Evolutionary conservation across 306 rosid genomes (phyloP).

Genomic region (Notholithocarpus densiflorus): DNA sequence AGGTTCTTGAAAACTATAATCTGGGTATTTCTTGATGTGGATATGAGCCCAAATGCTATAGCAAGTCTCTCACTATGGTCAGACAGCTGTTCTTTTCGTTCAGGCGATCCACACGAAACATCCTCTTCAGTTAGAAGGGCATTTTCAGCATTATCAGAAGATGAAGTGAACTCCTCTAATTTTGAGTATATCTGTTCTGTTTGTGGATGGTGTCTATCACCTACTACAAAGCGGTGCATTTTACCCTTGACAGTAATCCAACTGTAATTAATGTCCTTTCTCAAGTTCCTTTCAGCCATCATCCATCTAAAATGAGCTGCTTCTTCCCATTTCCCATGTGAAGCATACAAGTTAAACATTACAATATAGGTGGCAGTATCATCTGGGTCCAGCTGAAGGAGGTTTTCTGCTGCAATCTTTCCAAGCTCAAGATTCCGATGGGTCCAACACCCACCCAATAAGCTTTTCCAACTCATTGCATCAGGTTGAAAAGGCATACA

Average conservation of each 20-base stretch:
- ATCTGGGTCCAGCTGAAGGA: conserved; percentile 39
- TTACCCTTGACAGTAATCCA: conserved; percentile 53
- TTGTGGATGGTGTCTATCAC: conserved; percentile 60
- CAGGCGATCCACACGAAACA: conserved; percentile 29
- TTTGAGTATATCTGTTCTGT: conserved; percentile 47
- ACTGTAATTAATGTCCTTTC: conserved; percentile 51
- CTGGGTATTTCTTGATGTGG: conserved; percentile 33
- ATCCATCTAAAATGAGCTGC: conserved; percentile 44
- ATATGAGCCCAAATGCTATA: conserved; percentile 53
- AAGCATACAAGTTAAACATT: conserved; percentile 54
- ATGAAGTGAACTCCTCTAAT: conserved; percentile 34
- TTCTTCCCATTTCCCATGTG: conserved; percentile 54
- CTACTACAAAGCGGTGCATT: conserved; percentile 51
- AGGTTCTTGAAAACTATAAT: conserved; percentile 49
- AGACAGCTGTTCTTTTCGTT: conserved; percentile 48
- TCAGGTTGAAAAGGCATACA: conserved; percentile 47
- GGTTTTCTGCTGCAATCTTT: conserved; percentile 44
- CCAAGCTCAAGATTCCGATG: conserved; percentile 48
- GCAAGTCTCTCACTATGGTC: conserved; percentile 64
- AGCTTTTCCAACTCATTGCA: conserved; percentile 60
- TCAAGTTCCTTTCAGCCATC: conserved; percentile 54
- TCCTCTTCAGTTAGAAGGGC: conserved; percentile 41
- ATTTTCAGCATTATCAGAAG: conserved; percentile 24
- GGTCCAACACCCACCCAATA: conserved; percentile 65
- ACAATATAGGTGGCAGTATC: conserved; percentile 50